phyloP scores from a whole-genome alignment of 306 rosid species.

The Acacia melanoxylon region DNA sequence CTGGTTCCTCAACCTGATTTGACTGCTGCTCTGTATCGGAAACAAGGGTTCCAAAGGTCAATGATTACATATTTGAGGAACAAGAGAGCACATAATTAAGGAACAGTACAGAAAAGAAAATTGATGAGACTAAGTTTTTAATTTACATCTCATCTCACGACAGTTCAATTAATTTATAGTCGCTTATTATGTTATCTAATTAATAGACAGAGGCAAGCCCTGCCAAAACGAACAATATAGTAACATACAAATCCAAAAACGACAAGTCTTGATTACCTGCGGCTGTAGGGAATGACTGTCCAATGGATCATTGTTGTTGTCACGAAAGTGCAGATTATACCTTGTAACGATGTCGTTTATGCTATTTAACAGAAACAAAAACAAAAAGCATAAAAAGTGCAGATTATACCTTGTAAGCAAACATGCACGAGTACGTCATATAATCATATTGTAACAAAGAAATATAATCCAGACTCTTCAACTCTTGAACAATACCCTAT shows the following conservation, averaged over 20 bases:
- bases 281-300: not conserved
- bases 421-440: no score
- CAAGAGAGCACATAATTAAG: not conserved
- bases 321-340: constrained; percentile 22
- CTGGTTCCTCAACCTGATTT: constrained; percentile 26
- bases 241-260: not conserved
- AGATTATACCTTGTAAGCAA: no score
- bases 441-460: no score
- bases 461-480: no score
- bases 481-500: no score
- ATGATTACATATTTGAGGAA: not conserved
- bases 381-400: no score
- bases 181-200: not conserved
- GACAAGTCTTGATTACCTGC: constrained; percentile 21
- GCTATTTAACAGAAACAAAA: constrained; percentile 7
- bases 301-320: not conserved
- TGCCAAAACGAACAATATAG: not conserved
- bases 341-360: constrained; percentile 33
- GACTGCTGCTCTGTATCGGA: not conserved
- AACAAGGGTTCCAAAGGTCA: not conserved
- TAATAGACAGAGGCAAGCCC: no score
- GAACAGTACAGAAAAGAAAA: not conserved
- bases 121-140: not conserved
- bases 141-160: not conserved
- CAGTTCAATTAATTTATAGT: not conserved